Conservation (phyloP, 1,284 basidiomycete genomes). For the Thelephora terrestris region DNA sequence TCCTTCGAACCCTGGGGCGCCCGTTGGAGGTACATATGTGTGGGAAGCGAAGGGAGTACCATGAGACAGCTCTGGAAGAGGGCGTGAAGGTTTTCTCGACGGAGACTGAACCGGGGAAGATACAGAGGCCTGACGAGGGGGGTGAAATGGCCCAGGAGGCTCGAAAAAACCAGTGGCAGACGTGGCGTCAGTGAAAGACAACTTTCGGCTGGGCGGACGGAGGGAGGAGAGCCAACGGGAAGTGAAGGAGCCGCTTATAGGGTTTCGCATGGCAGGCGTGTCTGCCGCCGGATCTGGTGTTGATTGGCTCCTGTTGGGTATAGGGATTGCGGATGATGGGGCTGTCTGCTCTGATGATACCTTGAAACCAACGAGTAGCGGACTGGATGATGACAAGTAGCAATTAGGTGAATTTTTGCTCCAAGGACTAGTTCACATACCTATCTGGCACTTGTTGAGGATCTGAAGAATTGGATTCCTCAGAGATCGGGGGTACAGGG, state of each 20-base stretch:
- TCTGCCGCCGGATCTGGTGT: slow-evolving; percentile 1
- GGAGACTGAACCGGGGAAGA: slow-evolving; percentile 1
- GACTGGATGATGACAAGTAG: not conserved
- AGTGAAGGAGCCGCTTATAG: slow-evolving; percentile 23
- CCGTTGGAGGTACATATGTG: slow-evolving; percentile 51
- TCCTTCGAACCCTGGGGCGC: slow-evolving; percentile 72
- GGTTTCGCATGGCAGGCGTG: slow-evolving; percentile 14
- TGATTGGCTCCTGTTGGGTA: not conserved
- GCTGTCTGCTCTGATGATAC: slow-evolving; percentile 8
- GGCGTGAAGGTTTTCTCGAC: not conserved
- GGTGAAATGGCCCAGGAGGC: not conserved
- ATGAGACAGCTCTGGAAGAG: slow-evolving; percentile 24
- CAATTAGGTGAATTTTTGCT: not conserved
- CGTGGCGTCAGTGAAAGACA: slow-evolving; percentile 6
- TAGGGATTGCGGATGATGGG: slow-evolving; percentile 1
- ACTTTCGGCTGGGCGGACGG: slow-evolving; percentile 37
- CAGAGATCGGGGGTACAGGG: not conserved
- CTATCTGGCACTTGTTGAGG: not conserved
- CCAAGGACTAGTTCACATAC: not conserved
- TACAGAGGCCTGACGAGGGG: slow-evolving; percentile 14
- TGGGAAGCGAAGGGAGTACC: slow-evolving; percentile 50
- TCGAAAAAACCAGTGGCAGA: not conserved
- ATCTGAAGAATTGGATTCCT: not conserved
- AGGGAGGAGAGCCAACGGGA: slow-evolving; percentile 30
- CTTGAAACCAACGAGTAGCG: slow-evolving; percentile 9